Evolutionary conservation across 2,329 filamentous ascomycete species (phyloP).

Genomic region (Aureobasidium sp.): DNA sequence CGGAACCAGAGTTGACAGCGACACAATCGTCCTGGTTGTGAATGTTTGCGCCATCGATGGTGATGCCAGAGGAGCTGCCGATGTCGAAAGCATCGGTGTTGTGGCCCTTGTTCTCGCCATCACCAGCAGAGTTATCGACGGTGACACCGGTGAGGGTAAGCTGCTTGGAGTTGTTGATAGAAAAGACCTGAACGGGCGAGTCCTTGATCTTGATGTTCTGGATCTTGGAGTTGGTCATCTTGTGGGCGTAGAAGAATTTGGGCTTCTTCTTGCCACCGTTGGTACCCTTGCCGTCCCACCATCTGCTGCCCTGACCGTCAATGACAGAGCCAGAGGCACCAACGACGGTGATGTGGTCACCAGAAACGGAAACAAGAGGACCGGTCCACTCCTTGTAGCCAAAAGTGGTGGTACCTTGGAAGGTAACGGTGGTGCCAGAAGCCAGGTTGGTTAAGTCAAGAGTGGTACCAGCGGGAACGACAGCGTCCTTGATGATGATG

Average conservation of each 20-base stretch:
- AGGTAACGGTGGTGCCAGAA: conserved; percentile 44
- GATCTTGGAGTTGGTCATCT: conserved; percentile 46
- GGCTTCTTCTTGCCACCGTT: conserved; percentile 59
- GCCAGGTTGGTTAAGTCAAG: conserved; percentile 32
- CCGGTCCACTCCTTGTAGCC: conserved; percentile 60
- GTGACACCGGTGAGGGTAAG: conserved; percentile 45
- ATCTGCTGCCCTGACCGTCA: conserved; percentile 49
- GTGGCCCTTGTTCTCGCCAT: conserved; percentile 26
- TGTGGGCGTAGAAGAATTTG: conserved; percentile 55
- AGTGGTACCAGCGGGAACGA: conserved; percentile 33
- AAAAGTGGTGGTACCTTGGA: conserved; percentile 59
- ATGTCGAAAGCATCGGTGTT: conserved; percentile 30
- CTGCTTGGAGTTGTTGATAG: conserved; percentile 36
- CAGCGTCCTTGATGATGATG: conserved; percentile 33
- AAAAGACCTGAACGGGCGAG: conserved; percentile 49
- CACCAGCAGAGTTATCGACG: conserved; percentile 53
- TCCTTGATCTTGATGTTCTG: conserved; percentile 46
- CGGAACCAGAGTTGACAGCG: conserved; percentile 32
- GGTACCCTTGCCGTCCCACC: conserved; percentile 56
- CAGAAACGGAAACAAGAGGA: conserved; percentile 56
- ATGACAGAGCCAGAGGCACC: conserved; percentile 48
- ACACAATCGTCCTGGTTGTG: conserved; percentile 28
- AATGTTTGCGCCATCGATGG: conserved; percentile 24
- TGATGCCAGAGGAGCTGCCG: conserved; percentile 21
- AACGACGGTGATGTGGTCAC: conserved; percentile 48